phyloP scores from a whole-genome alignment of 164 flowering plant genomes.

The Protea cynaroides region DNA sequence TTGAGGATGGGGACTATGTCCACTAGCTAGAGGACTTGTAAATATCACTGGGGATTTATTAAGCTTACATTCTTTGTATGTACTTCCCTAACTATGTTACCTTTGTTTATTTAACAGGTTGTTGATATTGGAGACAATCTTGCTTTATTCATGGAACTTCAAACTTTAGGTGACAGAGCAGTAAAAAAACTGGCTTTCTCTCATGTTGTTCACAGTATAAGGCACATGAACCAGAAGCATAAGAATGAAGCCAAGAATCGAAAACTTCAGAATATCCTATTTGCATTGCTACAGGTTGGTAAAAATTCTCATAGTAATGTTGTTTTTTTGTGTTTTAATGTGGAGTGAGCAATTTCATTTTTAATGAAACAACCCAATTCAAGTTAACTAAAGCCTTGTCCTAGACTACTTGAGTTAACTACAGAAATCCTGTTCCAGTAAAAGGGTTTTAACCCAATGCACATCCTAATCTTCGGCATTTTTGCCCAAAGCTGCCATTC shows the following conservation, averaged over 20 bases:
- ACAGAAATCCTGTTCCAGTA: too few relatives aligned
- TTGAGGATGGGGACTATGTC: too few relatives aligned
- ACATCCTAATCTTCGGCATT: too few relatives aligned
- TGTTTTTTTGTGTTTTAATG: not conserved
- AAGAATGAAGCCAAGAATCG: conserved; percentile 68
- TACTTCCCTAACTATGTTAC: not conserved
- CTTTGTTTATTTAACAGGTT: conserved; percentile 30
- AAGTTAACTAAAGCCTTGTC: too few relatives aligned
- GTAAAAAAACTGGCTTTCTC: conserved; percentile 60
- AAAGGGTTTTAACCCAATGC: too few relatives aligned
- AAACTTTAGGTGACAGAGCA: conserved; percentile 58
- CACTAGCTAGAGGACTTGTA: too few relatives aligned
- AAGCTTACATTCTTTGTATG: not conserved
- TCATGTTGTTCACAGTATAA: conserved; percentile 72
- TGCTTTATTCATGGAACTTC: conserved; percentile 77
- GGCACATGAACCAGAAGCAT: conserved; percentile 77
- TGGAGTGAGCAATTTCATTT: too few relatives aligned
- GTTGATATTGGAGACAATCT: conserved; percentile 67
- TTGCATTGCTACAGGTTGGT: conserved; percentile 57
- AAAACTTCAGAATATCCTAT: conserved; percentile 67
- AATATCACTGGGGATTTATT: not conserved
- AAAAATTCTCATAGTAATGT: not conserved
- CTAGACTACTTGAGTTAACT: too few relatives aligned
- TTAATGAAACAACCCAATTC: too few relatives aligned
- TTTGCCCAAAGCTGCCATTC: too few relatives aligned